Evolutionary conservation across 331 rosid genomes (phyloP), one percentile per base, ranked within the genome.

Genomic region (Pyracantha coccinea): DNA sequence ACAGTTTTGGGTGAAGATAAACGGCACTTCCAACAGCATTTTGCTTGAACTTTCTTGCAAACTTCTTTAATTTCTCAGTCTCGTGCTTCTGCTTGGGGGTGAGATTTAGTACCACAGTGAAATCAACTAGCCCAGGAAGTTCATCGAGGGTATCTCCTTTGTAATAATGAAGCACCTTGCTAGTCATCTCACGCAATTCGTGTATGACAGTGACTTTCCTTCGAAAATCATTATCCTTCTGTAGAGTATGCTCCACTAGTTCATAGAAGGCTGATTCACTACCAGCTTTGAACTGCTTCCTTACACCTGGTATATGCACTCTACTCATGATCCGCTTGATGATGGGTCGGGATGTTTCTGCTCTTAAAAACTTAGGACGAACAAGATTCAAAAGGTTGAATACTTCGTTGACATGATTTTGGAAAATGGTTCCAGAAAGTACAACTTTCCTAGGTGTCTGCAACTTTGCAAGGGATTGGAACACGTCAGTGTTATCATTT

Each of bases 71-170:
- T 24, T 88, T 83, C 57, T 68, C 82, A 58, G 67, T 79, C 81
- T 90, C 96, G 5, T 75, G 82, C 85, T 80, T 90, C 84, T 90
- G 97, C 64, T 64, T 83, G 28, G 89, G 25, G 41, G 86, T 81
- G 62, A 94, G 92, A 67, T 84, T 94, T 23, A 94, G 84, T 6
- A 90, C 78, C 35, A 95, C 88, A 2, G 96, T 90, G 72, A 89
- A 90, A 84, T 95, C 99, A 19, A 83, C 85, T 5, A 95, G 87
- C 54, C 99, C 97, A 23, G 97, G 97, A 79, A 95, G 99, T 84
- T 95, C 99, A 53, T 95, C 99, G 13, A 90, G 90, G 79, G 91
- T 89, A 87, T 95, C 99, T 58, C 99, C 99, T 84, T 86, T 90
- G 35, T 92, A 95, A 52, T 92, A 92, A 67, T 90, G 99, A n/a